A percentile compares a stretch with the other conserved stretches of the same genome.
phyloP scores from a whole-genome alignment of 2,329 filamentous ascomycete genomes.

The Colletotrichum sp. region DNA sequence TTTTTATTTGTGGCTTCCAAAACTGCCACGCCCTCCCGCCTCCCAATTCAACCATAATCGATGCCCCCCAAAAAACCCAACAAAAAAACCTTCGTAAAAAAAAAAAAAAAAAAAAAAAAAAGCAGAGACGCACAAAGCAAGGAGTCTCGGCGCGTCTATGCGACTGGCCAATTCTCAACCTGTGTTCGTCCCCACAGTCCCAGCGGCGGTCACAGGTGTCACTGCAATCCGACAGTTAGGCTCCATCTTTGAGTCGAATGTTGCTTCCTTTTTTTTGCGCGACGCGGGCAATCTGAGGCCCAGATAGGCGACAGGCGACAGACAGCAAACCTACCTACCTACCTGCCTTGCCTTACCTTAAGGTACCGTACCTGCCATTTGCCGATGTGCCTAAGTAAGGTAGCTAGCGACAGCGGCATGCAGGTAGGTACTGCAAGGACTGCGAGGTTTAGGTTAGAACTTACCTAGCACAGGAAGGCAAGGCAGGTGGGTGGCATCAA shows the following conservation, averaged over 20 bases:
- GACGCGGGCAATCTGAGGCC: neutral
- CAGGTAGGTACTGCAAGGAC: neutral
- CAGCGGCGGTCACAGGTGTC: neutral
- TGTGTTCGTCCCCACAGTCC: neutral
- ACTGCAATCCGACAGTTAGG: conserved; percentile 1
- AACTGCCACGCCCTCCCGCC: too few species aligned
- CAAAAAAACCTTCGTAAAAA: neutral
- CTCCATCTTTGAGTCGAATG: neutral
- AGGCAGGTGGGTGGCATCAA: neutral
- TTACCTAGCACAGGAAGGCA: neutral
- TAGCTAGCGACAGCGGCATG: neutral
- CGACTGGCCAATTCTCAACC: neutral
- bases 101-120: neutral
- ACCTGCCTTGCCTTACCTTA: neutral
- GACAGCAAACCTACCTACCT: neutral
- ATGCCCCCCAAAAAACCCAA: too few species aligned
- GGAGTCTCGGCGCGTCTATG: neutral
- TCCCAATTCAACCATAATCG: too few species aligned
- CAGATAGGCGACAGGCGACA: neutral
- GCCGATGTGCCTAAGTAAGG: neutral
- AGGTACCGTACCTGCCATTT: neutral
- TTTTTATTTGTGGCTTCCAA: too few species aligned
- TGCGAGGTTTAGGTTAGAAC: neutral
- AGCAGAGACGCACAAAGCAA: neutral
- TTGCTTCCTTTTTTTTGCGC: neutral